Percentiles rank a stretch among this genome's conserved stretches.
Conservation (phyloP, 441 rosid genomes). For the Populus hybrid region DNA sequence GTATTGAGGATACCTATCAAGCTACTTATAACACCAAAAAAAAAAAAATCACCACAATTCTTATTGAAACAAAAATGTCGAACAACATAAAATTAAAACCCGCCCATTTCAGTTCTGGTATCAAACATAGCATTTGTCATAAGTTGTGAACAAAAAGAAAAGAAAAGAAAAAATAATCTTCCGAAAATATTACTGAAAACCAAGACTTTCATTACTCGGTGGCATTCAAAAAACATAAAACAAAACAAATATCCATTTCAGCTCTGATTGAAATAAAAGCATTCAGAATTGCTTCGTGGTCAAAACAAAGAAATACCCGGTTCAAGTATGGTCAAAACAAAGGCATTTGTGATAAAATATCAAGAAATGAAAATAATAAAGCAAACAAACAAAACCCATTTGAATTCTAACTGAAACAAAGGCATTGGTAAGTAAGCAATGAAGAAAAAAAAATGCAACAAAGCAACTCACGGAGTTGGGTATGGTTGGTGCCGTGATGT, state of each 20-base stretch:
- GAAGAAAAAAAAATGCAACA: not conserved
- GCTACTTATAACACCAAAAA: not conserved
- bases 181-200: not conserved
- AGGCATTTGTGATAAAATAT: not conserved
- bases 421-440: not conserved
- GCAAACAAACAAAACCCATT: constrained; percentile 3
- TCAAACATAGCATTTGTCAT: not conserved
- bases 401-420: not conserved
- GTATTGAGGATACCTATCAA: not conserved
- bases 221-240: not conserved
- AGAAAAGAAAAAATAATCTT: not conserved
- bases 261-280: not conserved
- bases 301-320: constrained; percentile 7
- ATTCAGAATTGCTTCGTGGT: not conserved
- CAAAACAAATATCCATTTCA: not conserved
- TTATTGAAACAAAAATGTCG: not conserved
- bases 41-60: not conserved
- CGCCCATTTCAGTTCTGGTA: not conserved
- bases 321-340: constrained; percentile 1
- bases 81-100: not conserved
- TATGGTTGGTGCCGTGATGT: constrained; percentile 19
- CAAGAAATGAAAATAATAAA: not conserved
- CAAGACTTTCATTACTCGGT: not conserved
- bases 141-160: not conserved
- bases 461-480: constrained; percentile 29